Evolutionary conservation across 2,329 filamentous ascomycete species (phyloP), one percentile per base, ranked within the genome.

Genomic region (Capronia coronata): DNA sequence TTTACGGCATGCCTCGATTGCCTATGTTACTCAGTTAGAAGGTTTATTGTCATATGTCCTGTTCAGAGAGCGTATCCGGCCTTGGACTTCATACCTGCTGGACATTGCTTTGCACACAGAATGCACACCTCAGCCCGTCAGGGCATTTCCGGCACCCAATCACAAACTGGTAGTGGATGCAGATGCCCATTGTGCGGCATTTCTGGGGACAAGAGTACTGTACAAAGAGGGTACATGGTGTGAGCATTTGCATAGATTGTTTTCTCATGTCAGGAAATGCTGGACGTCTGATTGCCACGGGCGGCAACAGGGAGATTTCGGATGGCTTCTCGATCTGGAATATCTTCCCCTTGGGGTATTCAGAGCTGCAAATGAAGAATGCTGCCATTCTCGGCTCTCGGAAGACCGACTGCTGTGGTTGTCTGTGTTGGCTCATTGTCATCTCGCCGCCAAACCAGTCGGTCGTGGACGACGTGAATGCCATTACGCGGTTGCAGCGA

Each of bases 161-260:
- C 7, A 57, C 44, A 25, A 59, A 59, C 21, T 55, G 52, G 35
- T 49, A 59, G 35, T 60, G 58, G 2, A 57, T 44, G 34, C 58
- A 59, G 43, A 56, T 60, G n/a, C 56, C 58, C 16, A 50, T 46
- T 21, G 43, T 57, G 27, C 56, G 54, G 34, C 58, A 59, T 11
- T 49, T 45, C 23, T 48, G 37, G 9, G 25, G 37, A 32, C 54
- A 59, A 10, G 48, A 34, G 18, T 49, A 60, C 27, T 56, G 54
- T 11, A 52, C 51, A 37, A 51, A 59, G 16, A 57, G 40, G 21
- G 55, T 52, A 43, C 50, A 52, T 2, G 56, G 56, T 14, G 23
- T 34, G 23, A 57, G 23, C 27, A 45, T 40, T 21, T 50, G 19
- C 25, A 59, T 21, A n/a, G 50, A 43, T 3, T 16, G 25, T 25